phyloP scores from a whole-genome alignment of 352 stramenopile genomes.

The Globisporangium polare region DNA sequence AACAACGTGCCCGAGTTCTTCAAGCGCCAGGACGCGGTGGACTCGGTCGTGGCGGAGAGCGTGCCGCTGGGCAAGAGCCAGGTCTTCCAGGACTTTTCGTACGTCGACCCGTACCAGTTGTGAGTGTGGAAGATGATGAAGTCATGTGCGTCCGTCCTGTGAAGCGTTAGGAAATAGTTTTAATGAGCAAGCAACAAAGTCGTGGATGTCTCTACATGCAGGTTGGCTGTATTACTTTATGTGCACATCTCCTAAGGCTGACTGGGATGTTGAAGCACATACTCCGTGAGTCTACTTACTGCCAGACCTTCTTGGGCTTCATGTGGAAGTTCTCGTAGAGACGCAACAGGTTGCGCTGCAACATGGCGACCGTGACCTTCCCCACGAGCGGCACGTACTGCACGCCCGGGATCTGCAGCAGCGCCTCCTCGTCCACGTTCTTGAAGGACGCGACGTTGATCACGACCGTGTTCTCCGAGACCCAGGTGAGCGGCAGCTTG shows the following conservation, averaged over 20 bases:
- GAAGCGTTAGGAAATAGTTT: conserved; percentile 6
- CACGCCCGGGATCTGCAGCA: conserved; percentile 89
- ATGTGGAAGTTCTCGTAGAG: conserved; percentile 96
- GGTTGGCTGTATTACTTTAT: background rate
- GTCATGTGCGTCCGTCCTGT: background rate
- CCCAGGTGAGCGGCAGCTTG: conserved; percentile 90
- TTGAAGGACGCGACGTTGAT: conserved; percentile 97
- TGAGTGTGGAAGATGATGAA: conserved; percentile 13
- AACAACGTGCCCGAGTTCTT: conserved; percentile 83
- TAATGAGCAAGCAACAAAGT: background rate
- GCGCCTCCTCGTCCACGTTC: conserved; percentile 90
- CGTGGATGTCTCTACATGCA: background rate
- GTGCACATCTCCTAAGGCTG: background rate
- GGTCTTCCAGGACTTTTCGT: conserved; percentile 77
- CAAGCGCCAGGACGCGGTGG: conserved; percentile 70
- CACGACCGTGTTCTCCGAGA: conserved; percentile 89
- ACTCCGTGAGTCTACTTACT: conserved; percentile 26
- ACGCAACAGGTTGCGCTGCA: conserved; percentile 94
- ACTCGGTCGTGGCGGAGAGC: conserved; percentile 54
- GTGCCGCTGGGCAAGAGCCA: conserved; percentile 61
- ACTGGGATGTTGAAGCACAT: background rate
- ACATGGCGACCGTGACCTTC: conserved; percentile 96
- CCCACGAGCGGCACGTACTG: conserved; percentile 95
- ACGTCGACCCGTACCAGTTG: conserved; percentile 67
- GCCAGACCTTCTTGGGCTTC: conserved; percentile 83